Base-by-base conservation (phyloP, 2,329 filamentous ascomycete genomes). In the Stachybotrys echinatus region DNA sequence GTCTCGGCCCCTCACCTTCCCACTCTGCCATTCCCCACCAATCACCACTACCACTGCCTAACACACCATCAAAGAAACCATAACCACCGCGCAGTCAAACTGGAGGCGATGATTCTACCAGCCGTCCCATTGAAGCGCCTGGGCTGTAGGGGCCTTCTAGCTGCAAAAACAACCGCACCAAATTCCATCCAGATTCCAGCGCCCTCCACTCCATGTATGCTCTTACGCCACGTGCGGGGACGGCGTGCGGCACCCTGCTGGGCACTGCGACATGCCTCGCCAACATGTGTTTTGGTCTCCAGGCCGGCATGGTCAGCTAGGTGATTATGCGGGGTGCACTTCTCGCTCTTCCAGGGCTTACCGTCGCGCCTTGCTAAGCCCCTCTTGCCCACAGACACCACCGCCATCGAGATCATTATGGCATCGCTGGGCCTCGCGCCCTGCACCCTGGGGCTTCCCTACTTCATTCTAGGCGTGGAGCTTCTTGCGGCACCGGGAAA, bases 261-360 rank as follows among this genome's bases (percentile, higher is more conserved):
- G 47, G 40, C 22, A 12, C 21, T 19, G 23, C 18, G 17, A 27
- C 44, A 27, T 43, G 47, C 39, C 27, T 49, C 19, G 23, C 87
- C 34, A 96, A 95, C 65, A 95, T 91, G 75, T 96, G 95, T 67
- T 95, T 95, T 65, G 91, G 91, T 10, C 74, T 96, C 23, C 90
- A 95, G 68, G 91, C 87, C 23, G 67, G 68, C 23, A 70, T 65
- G 66, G 68, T 76, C 48, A 76, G 83, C 60, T 85, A 86, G 52
- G 95, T 96, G 91, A 86, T 88, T n/a, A 95, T 96, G 89, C 91
- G 91, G 1, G 87, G 89, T 3, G 89, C 89, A 6, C 72, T 96
- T 52, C 86, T 96, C 55, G 90, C 85, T 92, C 58, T 96, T 96
- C 76, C 22, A 34, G 12, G 27, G 37, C 39, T 21, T 49, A 8